A percentile compares a stretch with the other conserved stretches of the same genome.
phyloP scores from a whole-genome alignment of 345 rosid genomes.

The Sapria himalayana region DNA sequence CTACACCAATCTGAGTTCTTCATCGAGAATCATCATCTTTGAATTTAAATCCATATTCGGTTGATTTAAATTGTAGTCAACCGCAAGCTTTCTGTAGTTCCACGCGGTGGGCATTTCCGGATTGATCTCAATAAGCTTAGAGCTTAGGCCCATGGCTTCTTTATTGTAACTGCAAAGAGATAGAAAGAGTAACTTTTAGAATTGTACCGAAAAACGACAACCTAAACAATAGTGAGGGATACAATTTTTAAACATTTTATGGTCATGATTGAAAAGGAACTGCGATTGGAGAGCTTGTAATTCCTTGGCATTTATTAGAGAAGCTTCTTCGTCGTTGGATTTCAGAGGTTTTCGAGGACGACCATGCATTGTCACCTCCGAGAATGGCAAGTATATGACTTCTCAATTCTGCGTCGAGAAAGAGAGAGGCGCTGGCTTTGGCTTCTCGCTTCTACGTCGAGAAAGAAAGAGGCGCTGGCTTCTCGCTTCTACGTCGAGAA shows the following conservation, averaged over 20 bases:
- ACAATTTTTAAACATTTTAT: conserved; percentile 26
- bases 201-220: neutral
- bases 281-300: conserved; percentile 50
- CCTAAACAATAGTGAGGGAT: neutral
- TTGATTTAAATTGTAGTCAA: conserved; percentile 22
- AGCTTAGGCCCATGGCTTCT: conserved; percentile 62
- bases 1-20: conserved; percentile 53
- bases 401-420: too few species aligned
- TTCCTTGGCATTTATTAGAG: conserved; percentile 50
- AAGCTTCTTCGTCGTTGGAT: conserved; percentile 47
- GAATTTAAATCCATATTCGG: conserved; percentile 21
- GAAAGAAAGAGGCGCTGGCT: too few species aligned
- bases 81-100: conserved; percentile 80
- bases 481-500: too few species aligned
- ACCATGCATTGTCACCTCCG: conserved; percentile 46
- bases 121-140: conserved; percentile 62
- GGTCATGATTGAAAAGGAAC: conserved; percentile 39
- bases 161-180: conserved; percentile 32
- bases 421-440: too few species aligned
- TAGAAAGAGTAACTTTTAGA: neutral
- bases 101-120: conserved; percentile 78
- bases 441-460: too few species aligned
- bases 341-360: conserved; percentile 44
- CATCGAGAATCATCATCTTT: conserved; percentile 34
- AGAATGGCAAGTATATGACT: neutral